Evolutionary conservation across 169 alveolate species (phyloP), one percentile per base, ranked within the genome.

Genomic region (Cystoisospora suis): DNA sequence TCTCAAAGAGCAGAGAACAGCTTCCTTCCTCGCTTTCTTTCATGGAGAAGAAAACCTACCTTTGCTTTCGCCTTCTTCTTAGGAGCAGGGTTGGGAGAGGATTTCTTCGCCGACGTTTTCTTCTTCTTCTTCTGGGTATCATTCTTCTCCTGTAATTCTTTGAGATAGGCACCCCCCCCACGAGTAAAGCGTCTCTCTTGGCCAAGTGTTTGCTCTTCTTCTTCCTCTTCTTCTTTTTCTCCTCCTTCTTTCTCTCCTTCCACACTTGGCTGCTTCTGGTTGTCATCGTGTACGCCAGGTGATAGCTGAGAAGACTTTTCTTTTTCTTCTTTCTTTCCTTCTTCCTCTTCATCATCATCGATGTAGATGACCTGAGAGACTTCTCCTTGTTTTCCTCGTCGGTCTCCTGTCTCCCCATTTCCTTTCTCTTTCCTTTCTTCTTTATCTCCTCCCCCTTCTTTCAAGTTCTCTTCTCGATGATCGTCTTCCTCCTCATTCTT

Each of bases 351-450:
- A 6, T 65, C 3, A 23, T 42, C 49, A 27, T 20, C 32, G 9
- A 46, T 9, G 58, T 40, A 7, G 44, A 86, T 75, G 79, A 38
- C 49, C 40, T 15, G n/a, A 46, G 17, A 72, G 59, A 40, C 20
- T 77, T 38, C 7, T 44, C 38, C 75, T 87, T 38, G 45, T 9
- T 65, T 47, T 49, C 65, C 20, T 1, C 56, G 86, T 58, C 29
- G n/a, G 87, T 45, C 40, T 70, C 91, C 34, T 23, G 20, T 44
- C 86, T 40, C 47, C 58, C 42, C 75, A 40, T 75, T 61, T 47
- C 79, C 3, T 32, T 20, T 36, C 15, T 17, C 6, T 27, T 2
- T 85, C 69, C 20, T 79, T 44, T 17, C 77, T 5, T 72, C 46
- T 58, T 87, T 86, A 15, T 58, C 65, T 40, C 9, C 75, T n/a